Evolutionary conservation across 1,284 basidiomycete genomes (phyloP).

Genomic region (Leucoagaricus sp.): DNA sequence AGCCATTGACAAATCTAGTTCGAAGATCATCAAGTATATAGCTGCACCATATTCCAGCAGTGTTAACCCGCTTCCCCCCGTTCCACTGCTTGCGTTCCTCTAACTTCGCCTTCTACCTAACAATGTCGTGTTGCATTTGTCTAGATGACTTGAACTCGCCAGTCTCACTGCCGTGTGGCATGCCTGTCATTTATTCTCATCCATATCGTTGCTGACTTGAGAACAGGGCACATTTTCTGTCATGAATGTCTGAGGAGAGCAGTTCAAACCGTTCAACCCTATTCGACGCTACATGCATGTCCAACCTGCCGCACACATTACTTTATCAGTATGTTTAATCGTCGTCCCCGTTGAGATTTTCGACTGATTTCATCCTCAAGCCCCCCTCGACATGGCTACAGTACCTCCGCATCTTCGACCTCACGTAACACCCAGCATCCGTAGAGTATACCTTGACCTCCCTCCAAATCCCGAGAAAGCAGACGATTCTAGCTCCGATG

Average conservation of each 20-base stretch:
- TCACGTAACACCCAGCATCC: slow-evolving; percentile 51
- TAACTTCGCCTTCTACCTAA: slow-evolving; percentile 11
- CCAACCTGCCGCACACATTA: slow-evolving; percentile 54
- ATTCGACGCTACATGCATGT: slow-evolving; percentile 49
- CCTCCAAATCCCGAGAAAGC: slow-evolving; percentile 21
- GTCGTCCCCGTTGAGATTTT: slow-evolving; percentile 14
- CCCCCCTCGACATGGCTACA: slow-evolving; percentile 43
- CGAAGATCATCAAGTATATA: slow-evolving; percentile 1
- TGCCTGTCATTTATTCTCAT: slow-evolving; percentile 19
- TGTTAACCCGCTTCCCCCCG: slow-evolving; percentile 2
- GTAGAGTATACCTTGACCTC: slow-evolving; percentile 48
- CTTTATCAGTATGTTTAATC: slow-evolving; percentile 40
- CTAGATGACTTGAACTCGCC: slow-evolving; percentile 50
- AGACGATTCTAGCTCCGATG: neutral
- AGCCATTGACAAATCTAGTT: slow-evolving; percentile 9
- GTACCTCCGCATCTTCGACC: slow-evolving; percentile 51
- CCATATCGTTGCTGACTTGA: slow-evolving; percentile 7
- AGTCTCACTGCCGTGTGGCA: slow-evolving; percentile 63
- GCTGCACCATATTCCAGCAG: neutral
- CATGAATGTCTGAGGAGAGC: slow-evolving; percentile 50
- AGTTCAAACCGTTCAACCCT: slow-evolving; percentile 46
- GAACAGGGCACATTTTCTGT: slow-evolving; percentile 61
- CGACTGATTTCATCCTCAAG: slow-evolving; percentile 27
- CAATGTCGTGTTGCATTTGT: slow-evolving; percentile 56
- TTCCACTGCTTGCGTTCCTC: slow-evolving; percentile 3